Percentiles rank a stretch among this genome's conserved stretches.
Conservation (phyloP, 331 rosid species). For the Stylosanthes scabra region DNA sequence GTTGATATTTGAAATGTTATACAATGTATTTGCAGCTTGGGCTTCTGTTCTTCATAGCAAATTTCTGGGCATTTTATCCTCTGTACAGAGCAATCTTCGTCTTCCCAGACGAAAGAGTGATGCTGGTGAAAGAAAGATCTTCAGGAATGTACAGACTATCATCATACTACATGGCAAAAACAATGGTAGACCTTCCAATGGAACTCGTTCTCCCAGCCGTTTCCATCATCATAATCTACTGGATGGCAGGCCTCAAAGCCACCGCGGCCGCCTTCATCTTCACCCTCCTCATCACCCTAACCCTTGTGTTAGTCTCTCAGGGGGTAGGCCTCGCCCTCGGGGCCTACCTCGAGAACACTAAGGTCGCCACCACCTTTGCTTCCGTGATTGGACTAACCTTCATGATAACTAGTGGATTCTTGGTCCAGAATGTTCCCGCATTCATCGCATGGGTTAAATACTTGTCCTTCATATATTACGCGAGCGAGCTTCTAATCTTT, state of each 20-base stretch:
- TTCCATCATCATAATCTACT: conserved; percentile 51
- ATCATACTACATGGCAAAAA: conserved; percentile 61
- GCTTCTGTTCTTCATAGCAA: conserved; percentile 57
- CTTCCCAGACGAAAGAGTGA: conserved; percentile 61
- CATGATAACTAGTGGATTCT: conserved; percentile 58
- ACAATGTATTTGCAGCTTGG: conserved; percentile 58
- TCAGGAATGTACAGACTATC: conserved; percentile 78
- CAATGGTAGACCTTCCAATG: conserved; percentile 60
- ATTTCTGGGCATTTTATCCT: conserved; percentile 67
- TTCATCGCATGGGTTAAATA: conserved; percentile 68
- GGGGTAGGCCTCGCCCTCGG: conserved; percentile 80
- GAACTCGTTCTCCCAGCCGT: conserved; percentile 62
- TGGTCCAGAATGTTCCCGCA: conserved; percentile 58
- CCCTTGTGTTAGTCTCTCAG: conserved; percentile 59
- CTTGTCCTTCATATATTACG: conserved; percentile 48
- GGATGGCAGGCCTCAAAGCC: conserved; percentile 58
- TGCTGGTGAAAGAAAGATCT: conserved; percentile 62
- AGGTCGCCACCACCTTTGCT: conserved; percentile 57
- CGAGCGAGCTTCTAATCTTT: conserved; percentile 55
- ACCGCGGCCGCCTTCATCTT: conserved; percentile 29
- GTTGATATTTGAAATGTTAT: neutral
- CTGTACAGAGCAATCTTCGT: conserved; percentile 62
- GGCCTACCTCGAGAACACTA: conserved; percentile 59
- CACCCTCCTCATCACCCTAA: conserved; percentile 40
- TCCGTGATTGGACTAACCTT: conserved; percentile 58